Evolutionary conservation across 768 basidiomycete genomes (phyloP), one percentile per base, ranked within the genome.

Genomic region (Antrodiella citrinella): DNA sequence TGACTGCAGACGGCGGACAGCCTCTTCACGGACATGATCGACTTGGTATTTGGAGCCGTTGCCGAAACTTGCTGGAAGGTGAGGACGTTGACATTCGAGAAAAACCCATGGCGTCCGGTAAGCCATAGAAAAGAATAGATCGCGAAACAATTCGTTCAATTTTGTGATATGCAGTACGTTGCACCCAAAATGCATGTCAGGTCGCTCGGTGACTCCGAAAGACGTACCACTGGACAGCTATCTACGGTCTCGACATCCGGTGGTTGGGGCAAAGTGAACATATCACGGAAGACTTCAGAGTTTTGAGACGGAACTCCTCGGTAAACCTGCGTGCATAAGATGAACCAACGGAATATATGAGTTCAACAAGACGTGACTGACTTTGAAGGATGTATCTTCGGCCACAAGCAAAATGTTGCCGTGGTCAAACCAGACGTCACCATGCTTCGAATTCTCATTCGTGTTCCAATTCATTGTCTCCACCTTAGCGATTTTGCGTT

Each of bases 261-360:
- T 1, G 83, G 83, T 51, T 80, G 81, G 3, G 84, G 84, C 7
- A 89, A 63, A 1, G 75, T 70, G 55, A 90, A 79, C 52, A 87
- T 66, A 52, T 77, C 81, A 51, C 72, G 71, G 64, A 90, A 89
- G 18, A 89, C 72, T 40, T 88, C 86, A 0, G 86, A 87, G 52
- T 89, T 85, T 4, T 86, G 76, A 50, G 75, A 74, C 20, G 89
- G 74, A 56, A 86, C 83, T 0, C 86, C 84, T 4, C 77, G 75
- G 58, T 88, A 35, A 15, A 35, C 30, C 30, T 35, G 15, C 30
- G 30, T 7, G 30, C 15, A 7, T 15, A 35, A 7, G 30, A 7
- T 35, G 30, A 7, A 35, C 7, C 7, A 7, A 35, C 30, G n/a
- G 30, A 35, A 35, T 35, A 35, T 15, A 35, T 35, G n/a, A n/a